phyloP scores from a whole-genome alignment of 2,329 filamentous ascomycete species.

The Monosporascus sp. region DNA sequence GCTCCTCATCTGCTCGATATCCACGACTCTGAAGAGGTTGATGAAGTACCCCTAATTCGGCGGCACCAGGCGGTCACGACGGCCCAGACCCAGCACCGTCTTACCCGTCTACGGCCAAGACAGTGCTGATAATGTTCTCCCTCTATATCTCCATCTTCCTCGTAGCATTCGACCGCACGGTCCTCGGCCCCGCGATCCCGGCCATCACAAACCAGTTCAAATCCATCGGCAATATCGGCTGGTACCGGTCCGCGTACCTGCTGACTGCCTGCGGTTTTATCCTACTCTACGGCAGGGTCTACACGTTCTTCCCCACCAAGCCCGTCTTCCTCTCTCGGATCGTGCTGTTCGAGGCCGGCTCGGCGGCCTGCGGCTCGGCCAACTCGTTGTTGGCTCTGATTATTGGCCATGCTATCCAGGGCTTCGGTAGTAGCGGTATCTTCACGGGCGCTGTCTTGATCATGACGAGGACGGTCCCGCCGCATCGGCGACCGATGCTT shows the following conservation, averaged over 20 bases:
- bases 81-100: neutral
- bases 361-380: conserved; percentile 34
- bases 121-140: conserved; percentile 26
- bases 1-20: neutral
- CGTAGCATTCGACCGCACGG: conserved; percentile 32
- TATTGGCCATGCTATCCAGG: conserved; percentile 34
- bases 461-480: conserved; percentile 29
- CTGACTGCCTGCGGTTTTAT: conserved; percentile 33
- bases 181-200: conserved; percentile 34
- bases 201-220: conserved; percentile 34
- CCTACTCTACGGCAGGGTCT: conserved; percentile 35
- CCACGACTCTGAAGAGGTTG: neutral
- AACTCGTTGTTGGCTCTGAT: conserved; percentile 35
- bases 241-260: conserved; percentile 35
- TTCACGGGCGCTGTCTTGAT: conserved; percentile 30
- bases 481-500: conserved; percentile 28
- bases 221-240: conserved; percentile 32
- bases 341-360: conserved; percentile 33
- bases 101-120: neutral
- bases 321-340: conserved; percentile 26
- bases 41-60: neutral
- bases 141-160: conserved; percentile 33
- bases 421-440: conserved; percentile 33
- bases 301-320: conserved; percentile 33
- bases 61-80: neutral